phyloP scores from a whole-genome alignment of 352 stramenopile species.

The Thraustochytrium striatum region DNA sequence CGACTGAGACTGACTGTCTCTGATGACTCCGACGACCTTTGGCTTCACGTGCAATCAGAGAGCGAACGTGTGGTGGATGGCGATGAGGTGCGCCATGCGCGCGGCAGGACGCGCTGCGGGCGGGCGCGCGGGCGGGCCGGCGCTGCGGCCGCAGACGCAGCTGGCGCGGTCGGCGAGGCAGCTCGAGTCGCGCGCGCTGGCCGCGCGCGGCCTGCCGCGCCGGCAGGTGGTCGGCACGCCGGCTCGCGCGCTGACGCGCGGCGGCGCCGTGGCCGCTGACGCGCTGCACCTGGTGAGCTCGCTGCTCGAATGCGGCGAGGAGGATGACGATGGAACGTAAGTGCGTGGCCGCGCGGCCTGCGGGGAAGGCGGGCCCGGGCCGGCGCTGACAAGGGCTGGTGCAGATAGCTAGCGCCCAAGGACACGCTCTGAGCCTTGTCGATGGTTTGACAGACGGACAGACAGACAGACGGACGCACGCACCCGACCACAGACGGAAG shows the following conservation, averaged over 20 bases:
- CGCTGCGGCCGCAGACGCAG: neutral
- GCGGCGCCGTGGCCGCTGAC: neutral
- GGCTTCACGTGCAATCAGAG: too few relatives aligned
- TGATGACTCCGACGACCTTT: too few relatives aligned
- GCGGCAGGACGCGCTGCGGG: neutral
- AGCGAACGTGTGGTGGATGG: too few relatives aligned
- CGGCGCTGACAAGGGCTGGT: neutral
- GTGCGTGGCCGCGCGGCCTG: neutral
- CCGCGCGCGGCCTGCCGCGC: neutral
- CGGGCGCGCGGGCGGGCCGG: neutral
- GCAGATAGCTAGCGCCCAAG: neutral
- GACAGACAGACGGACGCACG: neutral
- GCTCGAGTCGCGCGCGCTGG: neutral
- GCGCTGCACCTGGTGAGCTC: neutral
- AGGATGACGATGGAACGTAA: conserved; percentile 4
- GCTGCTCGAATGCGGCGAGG: neutral
- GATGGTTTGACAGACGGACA: neutral
- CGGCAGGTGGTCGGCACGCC: neutral
- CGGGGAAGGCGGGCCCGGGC: neutral
- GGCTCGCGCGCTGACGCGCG: neutral
- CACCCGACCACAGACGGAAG: neutral
- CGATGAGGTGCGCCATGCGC: neutral
- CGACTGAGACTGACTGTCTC: too few relatives aligned
- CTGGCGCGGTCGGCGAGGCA: neutral
- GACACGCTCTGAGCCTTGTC: neutral